These are phyloP conservation scores for Phytophthora rubi DNA, from an alignment of 352 stramenopile species.

Conservation along the genomic window DNA sequence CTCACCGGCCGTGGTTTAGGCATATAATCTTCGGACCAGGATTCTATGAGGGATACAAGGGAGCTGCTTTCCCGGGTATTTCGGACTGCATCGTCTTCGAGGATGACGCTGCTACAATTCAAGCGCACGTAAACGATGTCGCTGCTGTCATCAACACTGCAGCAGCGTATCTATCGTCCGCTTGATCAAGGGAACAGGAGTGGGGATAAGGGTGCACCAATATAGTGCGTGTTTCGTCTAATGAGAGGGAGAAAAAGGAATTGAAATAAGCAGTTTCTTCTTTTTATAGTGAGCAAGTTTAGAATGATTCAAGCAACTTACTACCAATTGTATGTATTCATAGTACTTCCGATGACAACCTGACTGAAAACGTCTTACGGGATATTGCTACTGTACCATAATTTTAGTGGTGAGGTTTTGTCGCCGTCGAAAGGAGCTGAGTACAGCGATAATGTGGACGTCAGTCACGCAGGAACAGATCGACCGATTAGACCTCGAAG, in stretches of 20 bases:
- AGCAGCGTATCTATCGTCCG: constrained; percentile 37
- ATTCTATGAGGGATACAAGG: constrained; percentile 50
- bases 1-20: constrained; percentile 47
- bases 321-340: too few relatives aligned
- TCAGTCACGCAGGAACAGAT: constrained; percentile 37
- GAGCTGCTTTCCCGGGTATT: constrained; percentile 32
- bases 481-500: constrained; percentile 17
- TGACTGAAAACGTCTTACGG: too few relatives aligned
- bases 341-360: too few relatives aligned
- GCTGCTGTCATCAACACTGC: constrained; percentile 39
- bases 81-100: constrained; percentile 37
- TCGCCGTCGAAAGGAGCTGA: background rate
- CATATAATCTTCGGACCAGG: constrained; percentile 53
- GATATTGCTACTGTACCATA: background rate
- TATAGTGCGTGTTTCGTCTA: constrained; percentile 10
- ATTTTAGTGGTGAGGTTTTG: background rate
- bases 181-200: background rate
- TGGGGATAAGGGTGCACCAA: background rate
- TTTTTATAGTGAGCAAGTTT: too few relatives aligned
- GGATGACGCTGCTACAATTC: constrained; percentile 32
- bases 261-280: too few relatives aligned
- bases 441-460: constrained; percentile 14
- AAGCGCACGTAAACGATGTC: constrained; percentile 38
- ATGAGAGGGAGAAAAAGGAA: background rate
- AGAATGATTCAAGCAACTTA: too few relatives aligned